Percentiles rank a stretch among this genome's conserved stretches.
These are phyloP conservation scores for Lupinus albus DNA, from an alignment of 306 rosid genomes.

Conservation along the genomic window DNA sequence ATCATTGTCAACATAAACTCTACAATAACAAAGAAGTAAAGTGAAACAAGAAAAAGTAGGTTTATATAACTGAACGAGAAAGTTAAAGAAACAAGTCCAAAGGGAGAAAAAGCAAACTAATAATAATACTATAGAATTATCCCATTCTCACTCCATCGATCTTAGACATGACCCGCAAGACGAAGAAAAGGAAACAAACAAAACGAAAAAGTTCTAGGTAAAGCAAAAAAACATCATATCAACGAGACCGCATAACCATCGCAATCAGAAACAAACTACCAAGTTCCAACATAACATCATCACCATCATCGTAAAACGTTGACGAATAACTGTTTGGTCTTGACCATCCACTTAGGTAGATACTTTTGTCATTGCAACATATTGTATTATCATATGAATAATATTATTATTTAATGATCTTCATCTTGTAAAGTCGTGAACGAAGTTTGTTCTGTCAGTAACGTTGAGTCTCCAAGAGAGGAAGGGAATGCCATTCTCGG, in stretches of 20 bases:
- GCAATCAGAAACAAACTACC: slow-evolving; percentile 50
- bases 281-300: slow-evolving; percentile 43
- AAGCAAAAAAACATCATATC: slow-evolving; percentile 24
- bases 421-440: slow-evolving; percentile 90
- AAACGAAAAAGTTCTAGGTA: slow-evolving; percentile 31
- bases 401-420: slow-evolving; percentile 21
- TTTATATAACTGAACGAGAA: slow-evolving; percentile 53
- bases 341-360: slow-evolving; percentile 35
- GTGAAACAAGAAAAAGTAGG: slow-evolving; percentile 45
- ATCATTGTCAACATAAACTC: slow-evolving; percentile 34
- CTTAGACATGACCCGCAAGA: slow-evolving; percentile 47
- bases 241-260: slow-evolving; percentile 48
- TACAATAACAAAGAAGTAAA: slow-evolving; percentile 22
- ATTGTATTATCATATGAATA: background rate
- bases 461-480: slow-evolving; percentile 95
- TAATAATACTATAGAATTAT: slow-evolving; percentile 62
- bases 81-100: slow-evolving; percentile 40
- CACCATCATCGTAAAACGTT: slow-evolving; percentile 50
- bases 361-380: slow-evolving; percentile 20
- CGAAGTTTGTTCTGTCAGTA: slow-evolving; percentile 82
- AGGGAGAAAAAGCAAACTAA: slow-evolving; percentile 53
- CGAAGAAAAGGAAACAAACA: slow-evolving; percentile 49
- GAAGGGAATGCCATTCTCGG: slow-evolving; percentile 64
- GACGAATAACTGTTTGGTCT: slow-evolving; percentile 47
- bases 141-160: slow-evolving; percentile 55